Base-by-base conservation (phyloP, 768 basidiomycete genomes). In the Ramaria rubella region DNA sequence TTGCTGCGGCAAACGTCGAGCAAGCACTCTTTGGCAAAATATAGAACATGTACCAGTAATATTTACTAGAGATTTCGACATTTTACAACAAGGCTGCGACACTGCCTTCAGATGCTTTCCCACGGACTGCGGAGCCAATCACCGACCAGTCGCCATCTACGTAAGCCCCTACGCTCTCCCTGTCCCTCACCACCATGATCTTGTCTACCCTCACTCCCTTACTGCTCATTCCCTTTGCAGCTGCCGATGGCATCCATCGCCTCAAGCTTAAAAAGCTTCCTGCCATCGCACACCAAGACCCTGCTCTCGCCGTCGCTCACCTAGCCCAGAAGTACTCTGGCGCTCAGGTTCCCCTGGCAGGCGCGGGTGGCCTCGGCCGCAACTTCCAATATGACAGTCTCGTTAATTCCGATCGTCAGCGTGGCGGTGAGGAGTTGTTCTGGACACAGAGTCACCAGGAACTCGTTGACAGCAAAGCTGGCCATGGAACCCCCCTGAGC, bases 281-380 rank as follows among this genome's bases (percentile, higher is more conserved):
- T 17, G 74, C 78, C 40, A 75, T 75, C n/a, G 70, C 74, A 14
- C 62, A 30, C 59, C 78, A 75, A 65, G 84, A 85, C 58, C 82
- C 87, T 21, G 68, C 77, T 24, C 74, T 90, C 48, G 86, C 91
- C 73, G 81, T 81, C 44, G 87, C 86, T 21, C 92, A 90, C 69
- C 86, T 98, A 57, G 85, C 87, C n/a, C 81, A 92, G 78, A 98
- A 99, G 78, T 96, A 98, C 78, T 84, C 90, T 52, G 80, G 75
- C 52, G 71, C 70, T 60, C 75, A 81, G 61, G 63, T 79, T 50
- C 87, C 88, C 52, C 73, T 94, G 55, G 75, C 87, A 63, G 90
- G 90, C 45, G 76, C 83, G 36, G 87, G 87, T 60, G 87, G 87
- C 57, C 70, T 77, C 29, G 90, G 88, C 53, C 84, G 90, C 62